Percentiles rank a stretch among this genome's conserved stretches.
phyloP scores from a whole-genome alignment of 331 rosid species.

The Quercus phellos region DNA sequence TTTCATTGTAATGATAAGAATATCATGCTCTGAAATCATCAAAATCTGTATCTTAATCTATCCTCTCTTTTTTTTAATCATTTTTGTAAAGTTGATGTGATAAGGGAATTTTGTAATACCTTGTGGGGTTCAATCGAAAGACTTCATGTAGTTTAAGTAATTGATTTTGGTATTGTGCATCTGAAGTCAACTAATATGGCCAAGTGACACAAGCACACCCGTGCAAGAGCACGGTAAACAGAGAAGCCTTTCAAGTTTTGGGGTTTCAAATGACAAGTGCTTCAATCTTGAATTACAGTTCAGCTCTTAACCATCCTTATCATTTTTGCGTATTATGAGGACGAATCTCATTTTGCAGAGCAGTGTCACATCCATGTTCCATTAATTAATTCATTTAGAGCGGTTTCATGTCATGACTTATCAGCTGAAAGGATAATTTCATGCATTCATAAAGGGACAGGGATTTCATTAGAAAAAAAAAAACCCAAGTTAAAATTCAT shows the following conservation, averaged over 20 bases:
- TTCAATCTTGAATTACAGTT: background rate
- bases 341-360: background rate
- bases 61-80: background rate
- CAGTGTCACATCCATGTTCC: background rate
- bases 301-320: background rate
- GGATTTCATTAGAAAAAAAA: too few relatives aligned
- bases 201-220: conserved; percentile 19
- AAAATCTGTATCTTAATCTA: conserved; percentile 7
- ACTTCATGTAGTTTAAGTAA: conserved; percentile 16
- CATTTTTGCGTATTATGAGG: background rate
- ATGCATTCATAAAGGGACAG: too few relatives aligned
- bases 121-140: conserved; percentile 18
- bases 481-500: too few relatives aligned
- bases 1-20: conserved; percentile 12
- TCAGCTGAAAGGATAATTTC: too few relatives aligned
- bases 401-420: too few relatives aligned
- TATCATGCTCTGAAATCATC: conserved; percentile 27
- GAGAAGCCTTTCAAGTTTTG: conserved; percentile 12
- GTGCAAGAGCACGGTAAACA: conserved; percentile 21
- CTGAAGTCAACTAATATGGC: conserved; percentile 34
- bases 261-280: background rate
- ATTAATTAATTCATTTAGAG: too few relatives aligned
- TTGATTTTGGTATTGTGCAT: conserved; percentile 12
- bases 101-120: conserved; percentile 10
- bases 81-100: conserved; percentile 36